phyloP scores from a whole-genome alignment of 345 rosid species.

The Eucalyptus sp. region DNA sequence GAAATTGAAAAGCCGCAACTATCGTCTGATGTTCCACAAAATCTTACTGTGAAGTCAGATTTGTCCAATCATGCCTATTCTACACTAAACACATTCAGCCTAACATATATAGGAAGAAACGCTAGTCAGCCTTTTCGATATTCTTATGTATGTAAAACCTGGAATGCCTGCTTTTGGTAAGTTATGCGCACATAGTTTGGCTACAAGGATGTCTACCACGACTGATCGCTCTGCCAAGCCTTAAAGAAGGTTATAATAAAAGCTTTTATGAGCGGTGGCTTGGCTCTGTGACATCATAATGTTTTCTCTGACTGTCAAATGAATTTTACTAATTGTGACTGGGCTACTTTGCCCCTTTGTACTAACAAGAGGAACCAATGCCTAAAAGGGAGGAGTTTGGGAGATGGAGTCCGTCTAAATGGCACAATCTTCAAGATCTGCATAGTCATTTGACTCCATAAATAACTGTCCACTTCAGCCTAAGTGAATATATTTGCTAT shows the following conservation, averaged over 20 bases:
- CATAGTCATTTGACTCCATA: neutral
- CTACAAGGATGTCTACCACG: neutral
- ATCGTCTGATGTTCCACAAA: neutral
- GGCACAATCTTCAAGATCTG: neutral
- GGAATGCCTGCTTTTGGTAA: neutral
- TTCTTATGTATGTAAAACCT: neutral
- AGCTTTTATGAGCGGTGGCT: neutral
- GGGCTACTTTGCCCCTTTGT: neutral
- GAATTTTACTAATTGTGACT: neutral
- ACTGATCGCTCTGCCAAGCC: neutral
- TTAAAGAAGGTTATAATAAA: neutral
- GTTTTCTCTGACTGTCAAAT: neutral
- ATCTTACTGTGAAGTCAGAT: neutral
- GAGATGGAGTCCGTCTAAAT: neutral
- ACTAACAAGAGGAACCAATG: neutral
- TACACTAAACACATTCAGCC: neutral
- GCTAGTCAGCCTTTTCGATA: neutral
- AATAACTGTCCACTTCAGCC: neutral
- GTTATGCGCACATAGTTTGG: neutral
- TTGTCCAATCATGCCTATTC: neutral
- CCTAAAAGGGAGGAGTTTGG: neutral
- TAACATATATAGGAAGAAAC: neutral
- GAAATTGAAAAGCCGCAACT: neutral
- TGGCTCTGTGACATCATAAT: neutral
- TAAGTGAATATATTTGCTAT: neutral